Evolutionary conservation across 2,329 filamentous ascomycete species (phyloP).

Genomic region (Chaetomium sp.): DNA sequence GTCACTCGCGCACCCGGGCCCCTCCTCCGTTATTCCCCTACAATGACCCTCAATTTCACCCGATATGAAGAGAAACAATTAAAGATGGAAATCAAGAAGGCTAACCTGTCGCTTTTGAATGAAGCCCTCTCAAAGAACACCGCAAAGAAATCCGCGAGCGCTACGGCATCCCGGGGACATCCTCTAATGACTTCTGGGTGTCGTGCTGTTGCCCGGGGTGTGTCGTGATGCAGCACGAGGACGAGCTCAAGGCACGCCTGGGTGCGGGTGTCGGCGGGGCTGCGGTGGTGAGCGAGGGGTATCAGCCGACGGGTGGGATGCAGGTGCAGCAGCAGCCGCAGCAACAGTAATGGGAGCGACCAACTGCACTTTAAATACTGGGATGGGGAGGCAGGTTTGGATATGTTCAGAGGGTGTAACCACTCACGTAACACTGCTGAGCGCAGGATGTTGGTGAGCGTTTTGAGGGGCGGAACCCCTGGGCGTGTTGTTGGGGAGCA

Average conservation of each 20-base stretch:
- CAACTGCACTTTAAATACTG: too few relatives aligned
- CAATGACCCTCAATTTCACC: background rate
- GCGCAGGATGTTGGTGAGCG: too few relatives aligned
- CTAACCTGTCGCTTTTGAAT: background rate
- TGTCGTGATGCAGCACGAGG: constrained; percentile 51
- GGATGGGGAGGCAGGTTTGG: too few relatives aligned
- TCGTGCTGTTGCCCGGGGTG: constrained; percentile 53
- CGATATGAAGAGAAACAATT: background rate
- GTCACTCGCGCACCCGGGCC: too few relatives aligned
- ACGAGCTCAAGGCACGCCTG: constrained; percentile 37
- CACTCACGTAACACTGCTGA: background rate
- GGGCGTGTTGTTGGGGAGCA: too few relatives aligned
- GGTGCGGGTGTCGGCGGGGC: background rate
- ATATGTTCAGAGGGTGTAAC: too few relatives aligned
- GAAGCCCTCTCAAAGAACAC: constrained; percentile 40
- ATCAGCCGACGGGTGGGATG: background rate
- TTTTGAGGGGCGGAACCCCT: too few relatives aligned
- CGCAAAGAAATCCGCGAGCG: constrained; percentile 46
- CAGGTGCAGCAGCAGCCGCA: background rate
- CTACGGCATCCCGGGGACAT: constrained; percentile 47
- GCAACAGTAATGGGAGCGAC: background rate
- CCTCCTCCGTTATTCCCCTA: background rate
- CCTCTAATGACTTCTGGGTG: constrained; percentile 44
- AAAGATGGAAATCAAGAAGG: background rate
- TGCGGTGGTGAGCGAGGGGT: background rate